A percentile compares a stretch with the other conserved stretches of the same genome.
Conservation (phyloP, 805 yeast species). For the Teunomyces lycoperdinae region DNA sequence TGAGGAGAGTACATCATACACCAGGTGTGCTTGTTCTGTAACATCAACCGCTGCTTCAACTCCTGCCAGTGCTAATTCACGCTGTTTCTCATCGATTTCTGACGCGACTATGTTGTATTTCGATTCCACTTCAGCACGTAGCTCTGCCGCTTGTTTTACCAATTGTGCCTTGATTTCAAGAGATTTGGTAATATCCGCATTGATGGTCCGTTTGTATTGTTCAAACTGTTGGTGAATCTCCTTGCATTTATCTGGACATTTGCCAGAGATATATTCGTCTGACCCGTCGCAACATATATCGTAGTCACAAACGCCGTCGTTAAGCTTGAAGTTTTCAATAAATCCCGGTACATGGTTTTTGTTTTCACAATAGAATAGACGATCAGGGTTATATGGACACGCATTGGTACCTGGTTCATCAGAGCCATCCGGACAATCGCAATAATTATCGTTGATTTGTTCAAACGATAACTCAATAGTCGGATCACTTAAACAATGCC, state of each 20-base stretch:
- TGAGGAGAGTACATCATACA: constrained; percentile 16
- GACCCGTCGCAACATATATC: constrained; percentile 91
- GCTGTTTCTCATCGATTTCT: constrained; percentile 8
- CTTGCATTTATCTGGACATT: constrained; percentile 56
- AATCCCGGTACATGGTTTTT: constrained; percentile 62
- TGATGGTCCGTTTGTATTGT: constrained; percentile 6
- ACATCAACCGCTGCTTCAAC: constrained; percentile 2
- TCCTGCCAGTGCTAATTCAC: constrained; percentile 2
- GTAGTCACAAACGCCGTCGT: constrained; percentile 92
- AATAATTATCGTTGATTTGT: constrained; percentile 81
- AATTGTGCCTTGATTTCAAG: constrained; percentile 28
- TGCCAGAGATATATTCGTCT: constrained; percentile 58
- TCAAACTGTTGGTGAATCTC: constrained; percentile 44
- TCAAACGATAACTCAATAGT: constrained; percentile 55
- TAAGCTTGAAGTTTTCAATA: constrained; percentile 65
- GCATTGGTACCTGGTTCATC: constrained; percentile 97
- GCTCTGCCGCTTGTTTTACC: constrained; percentile 16
- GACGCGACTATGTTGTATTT: constrained; percentile 6
- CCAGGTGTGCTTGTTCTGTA: constrained; percentile 10
- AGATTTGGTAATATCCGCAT: constrained; percentile 20
- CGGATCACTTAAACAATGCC: constrained; percentile 71
- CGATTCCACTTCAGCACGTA: constrained; percentile 12
- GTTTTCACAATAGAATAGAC: constrained; percentile 71
- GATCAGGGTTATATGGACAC: constrained; percentile 43
- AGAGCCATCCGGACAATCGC: constrained; percentile 97